Evolutionary conservation across 495 filamentous ascomycete genomes (phyloP).

Genomic region (Ramalina peruviana): DNA sequence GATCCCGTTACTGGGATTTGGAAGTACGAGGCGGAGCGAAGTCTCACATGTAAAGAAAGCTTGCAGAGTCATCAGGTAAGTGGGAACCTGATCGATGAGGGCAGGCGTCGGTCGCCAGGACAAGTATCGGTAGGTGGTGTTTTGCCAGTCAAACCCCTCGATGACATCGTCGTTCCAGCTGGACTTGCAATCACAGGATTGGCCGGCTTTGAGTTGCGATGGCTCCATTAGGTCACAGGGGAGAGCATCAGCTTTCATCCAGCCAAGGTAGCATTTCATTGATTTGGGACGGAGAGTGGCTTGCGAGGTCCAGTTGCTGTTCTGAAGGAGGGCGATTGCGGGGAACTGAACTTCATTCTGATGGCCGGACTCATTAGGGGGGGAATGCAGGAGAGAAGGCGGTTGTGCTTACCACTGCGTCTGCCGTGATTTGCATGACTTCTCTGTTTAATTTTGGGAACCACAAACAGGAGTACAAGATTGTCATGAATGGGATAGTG

Average conservation of each 20-base stretch:
- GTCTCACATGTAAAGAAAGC: not conserved
- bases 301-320: not conserved
- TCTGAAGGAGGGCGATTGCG: not conserved
- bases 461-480: not conserved
- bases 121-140: conserved; percentile 2
- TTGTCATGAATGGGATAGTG: not conserved
- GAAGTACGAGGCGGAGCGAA: not conserved
- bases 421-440: not conserved
- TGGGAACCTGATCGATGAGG: not conserved
- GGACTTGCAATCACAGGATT: conserved; percentile 3
- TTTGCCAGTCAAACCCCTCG: conserved; percentile 3
- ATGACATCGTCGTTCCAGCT: not conserved
- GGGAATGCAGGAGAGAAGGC: too few species aligned
- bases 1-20: not conserved
- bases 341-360: not conserved
- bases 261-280: not conserved
- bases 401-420: not conserved
- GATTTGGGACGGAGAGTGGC: not conserved
- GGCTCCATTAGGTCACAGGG: not conserved
- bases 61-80: not conserved
- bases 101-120: not conserved
- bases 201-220: not conserved
- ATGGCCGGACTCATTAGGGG: not conserved
- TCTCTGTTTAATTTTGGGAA: not conserved
- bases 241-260: not conserved